Conservation (phyloP, 108 stramenopile species). For the Cafeteria roenbergensis region DNA sequence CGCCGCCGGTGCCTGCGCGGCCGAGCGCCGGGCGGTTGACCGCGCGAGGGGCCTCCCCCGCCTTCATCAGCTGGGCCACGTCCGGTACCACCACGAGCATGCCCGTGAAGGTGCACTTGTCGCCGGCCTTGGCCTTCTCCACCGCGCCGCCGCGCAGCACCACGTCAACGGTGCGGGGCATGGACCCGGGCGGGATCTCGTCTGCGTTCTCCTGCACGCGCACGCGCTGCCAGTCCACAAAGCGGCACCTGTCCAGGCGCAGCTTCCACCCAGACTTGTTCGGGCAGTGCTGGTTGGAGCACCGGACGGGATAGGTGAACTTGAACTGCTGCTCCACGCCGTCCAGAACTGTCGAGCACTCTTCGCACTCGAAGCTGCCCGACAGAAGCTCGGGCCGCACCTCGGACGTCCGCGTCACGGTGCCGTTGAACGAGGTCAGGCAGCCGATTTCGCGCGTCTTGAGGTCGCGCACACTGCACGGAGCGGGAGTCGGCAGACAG, state of each 20-base stretch:
- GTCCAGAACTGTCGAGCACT: slow-evolving; percentile 64
- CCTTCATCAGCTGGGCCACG: slow-evolving; percentile 62
- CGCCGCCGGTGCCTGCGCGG: slow-evolving; percentile 15
- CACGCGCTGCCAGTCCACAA: slow-evolving; percentile 93
- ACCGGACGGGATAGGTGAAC: slow-evolving; percentile 83
- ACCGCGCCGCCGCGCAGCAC: slow-evolving; percentile 87
- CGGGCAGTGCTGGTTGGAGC: slow-evolving; percentile 76
- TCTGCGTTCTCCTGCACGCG: slow-evolving; percentile 91
- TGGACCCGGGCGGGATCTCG: slow-evolving; percentile 88
- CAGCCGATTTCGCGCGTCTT: slow-evolving; percentile 61
- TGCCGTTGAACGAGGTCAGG: slow-evolving; percentile 60
- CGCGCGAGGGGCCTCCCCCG: slow-evolving; percentile 59
- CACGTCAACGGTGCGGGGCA: slow-evolving; percentile 86
- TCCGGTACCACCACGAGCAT: slow-evolving; percentile 82
- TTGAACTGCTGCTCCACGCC: slow-evolving; percentile 81
- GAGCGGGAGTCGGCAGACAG: slow-evolving; percentile 8
- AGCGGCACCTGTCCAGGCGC: slow-evolving; percentile 49
- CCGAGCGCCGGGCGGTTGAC: slow-evolving; percentile 15
- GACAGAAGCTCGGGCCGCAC: slow-evolving; percentile 90
- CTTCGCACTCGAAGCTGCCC: slow-evolving; percentile 76
- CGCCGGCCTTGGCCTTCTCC: slow-evolving; percentile 91
- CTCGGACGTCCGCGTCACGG: slow-evolving; percentile 85
- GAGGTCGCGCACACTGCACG: slow-evolving; percentile 55
- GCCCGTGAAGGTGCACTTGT: slow-evolving; percentile 73
- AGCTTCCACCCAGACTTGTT: slow-evolving; percentile 62